Evolutionary conservation across 371 early-diverging fungal species (phyloP), one percentile per base, ranked within the genome.

Genomic region (Basidiobolus meristosporus): DNA sequence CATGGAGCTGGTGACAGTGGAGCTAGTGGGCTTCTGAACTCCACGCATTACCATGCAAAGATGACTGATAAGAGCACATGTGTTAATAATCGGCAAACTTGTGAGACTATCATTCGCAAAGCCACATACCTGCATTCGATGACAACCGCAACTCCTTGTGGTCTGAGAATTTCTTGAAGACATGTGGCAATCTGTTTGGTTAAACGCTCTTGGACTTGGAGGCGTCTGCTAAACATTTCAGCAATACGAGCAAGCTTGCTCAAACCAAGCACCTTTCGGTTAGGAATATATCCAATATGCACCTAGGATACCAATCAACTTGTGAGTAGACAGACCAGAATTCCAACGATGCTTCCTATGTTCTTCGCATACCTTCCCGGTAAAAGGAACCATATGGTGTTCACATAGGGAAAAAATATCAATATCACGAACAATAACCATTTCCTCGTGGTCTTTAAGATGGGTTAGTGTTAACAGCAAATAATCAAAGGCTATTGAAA

Each of bases 341-440:
- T n/a, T n/a, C n/a, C n/a, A n/a, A n/a, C n/a, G n/a, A n/a, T n/a
- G n/a, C n/a, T n/a, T n/a, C n/a, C n/a, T n/a, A n/a, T n/a, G n/a
- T n/a, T n/a, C n/a, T n/a, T n/a, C n/a, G 26, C 3, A 26, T 26
- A 80, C 87, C 68, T 88, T 95, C 44, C 96, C 95, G 42, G 77
- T 74, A 48, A 98, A 93, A 3, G 98, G 98, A 0, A 98, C 97
- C 75, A 96, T 69, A 51, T 98, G 98, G 59, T 98, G 98, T 57
- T 98, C 98, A 60, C 98, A 98, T 39, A 96, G 59, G 12, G 90
- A 89, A 53, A 87, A 91, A 1, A 95, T 71, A 46, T 87, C 85
- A 43, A 96, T 90, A 53, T 93, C 76, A 57, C 81, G 85, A 14
- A 92, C 91, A 63, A 96, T 80, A 17, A 90, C 97, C 95, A 95